Percentiles rank a stretch among this genome's conserved stretches.
phyloP scores from a whole-genome alignment of 2,329 filamentous ascomycete species.

The Aspergillus quadrilineatus region DNA sequence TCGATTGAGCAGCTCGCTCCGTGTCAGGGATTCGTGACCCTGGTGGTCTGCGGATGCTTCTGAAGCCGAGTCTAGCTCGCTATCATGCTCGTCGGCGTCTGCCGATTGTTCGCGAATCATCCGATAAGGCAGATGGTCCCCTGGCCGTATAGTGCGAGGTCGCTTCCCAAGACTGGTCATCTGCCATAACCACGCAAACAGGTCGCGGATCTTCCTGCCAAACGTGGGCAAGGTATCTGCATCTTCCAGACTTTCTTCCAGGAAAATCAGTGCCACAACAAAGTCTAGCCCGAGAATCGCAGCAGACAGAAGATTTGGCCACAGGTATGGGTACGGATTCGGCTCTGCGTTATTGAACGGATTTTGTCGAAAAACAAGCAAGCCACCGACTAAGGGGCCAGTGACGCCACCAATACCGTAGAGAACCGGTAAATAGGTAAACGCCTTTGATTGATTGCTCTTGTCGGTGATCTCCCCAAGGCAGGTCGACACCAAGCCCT shows the following conservation, averaged over 20 bases:
- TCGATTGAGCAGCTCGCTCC: constrained; percentile 67
- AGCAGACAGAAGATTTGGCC: constrained; percentile 78
- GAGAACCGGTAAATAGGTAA: constrained; percentile 92
- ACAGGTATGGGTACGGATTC: constrained; percentile 74
- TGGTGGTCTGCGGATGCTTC: constrained; percentile 39
- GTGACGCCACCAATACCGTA: constrained; percentile 94
- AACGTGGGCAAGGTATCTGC: constrained; percentile 62
- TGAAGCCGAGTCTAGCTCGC: constrained; percentile 46
- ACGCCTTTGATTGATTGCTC: constrained; percentile 89
- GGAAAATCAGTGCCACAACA: constrained; percentile 70
- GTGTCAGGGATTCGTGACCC: constrained; percentile 51
- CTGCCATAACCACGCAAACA: constrained; percentile 70
- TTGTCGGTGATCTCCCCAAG: constrained; percentile 92
- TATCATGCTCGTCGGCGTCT: constrained; percentile 39
- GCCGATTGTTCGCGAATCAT: constrained; percentile 26
- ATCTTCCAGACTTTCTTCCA: constrained; percentile 81
- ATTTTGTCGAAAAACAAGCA: constrained; percentile 67
- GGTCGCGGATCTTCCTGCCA: constrained; percentile 55
- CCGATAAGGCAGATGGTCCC: constrained; percentile 28
- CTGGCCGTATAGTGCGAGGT: constrained; percentile 58
- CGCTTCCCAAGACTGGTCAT: constrained; percentile 58
- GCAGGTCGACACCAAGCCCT: constrained; percentile 88
- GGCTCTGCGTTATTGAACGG: constrained; percentile 53
- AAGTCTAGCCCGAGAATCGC: constrained; percentile 70
- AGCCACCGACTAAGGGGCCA: constrained; percentile 83